Percentiles rank a stretch among this genome's conserved stretches.
Evolutionary conservation across 2,329 filamentous ascomycete species (phyloP).

Genomic region (Microsporum ferrugineum): DNA sequence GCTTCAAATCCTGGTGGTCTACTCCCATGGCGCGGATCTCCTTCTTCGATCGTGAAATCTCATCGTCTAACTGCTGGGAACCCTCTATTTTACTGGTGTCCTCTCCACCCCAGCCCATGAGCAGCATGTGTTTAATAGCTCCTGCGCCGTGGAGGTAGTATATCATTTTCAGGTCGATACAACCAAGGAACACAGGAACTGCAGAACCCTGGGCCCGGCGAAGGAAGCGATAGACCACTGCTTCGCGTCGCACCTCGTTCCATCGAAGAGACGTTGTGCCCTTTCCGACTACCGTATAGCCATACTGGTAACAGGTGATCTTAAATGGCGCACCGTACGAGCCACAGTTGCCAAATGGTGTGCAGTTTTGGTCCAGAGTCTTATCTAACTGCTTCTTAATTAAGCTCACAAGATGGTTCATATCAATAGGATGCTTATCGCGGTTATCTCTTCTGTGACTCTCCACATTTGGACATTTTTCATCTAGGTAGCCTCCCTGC

Average conservation of each 20-base stretch:
- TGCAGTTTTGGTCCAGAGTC: conserved; percentile 9
- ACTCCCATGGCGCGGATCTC: conserved; percentile 7
- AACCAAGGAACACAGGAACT: conserved; percentile 15
- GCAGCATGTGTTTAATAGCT: conserved; percentile 8
- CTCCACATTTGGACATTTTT: conserved; percentile 28
- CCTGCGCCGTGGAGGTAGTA: conserved; percentile 10
- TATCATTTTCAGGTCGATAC: conserved; percentile 7
- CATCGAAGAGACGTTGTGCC: conserved; percentile 8
- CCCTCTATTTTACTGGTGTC: neutral
- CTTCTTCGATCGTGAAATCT: conserved; percentile 2
- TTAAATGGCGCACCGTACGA: conserved; percentile 21
- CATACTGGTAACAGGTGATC: conserved; percentile 19
- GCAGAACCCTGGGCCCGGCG: conserved; percentile 10
- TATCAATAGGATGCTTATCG: conserved; percentile 3
- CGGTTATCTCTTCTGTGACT: conserved; percentile 19
- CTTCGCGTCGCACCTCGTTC: conserved; percentile 11
- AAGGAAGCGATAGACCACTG: conserved; percentile 5
- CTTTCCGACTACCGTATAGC: conserved; percentile 18
- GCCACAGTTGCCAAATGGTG: conserved; percentile 13
- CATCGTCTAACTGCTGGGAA: neutral
- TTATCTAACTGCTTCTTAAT: conserved; percentile 6
- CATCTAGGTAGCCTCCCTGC: conserved; percentile 17
- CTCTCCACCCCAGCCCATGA: conserved; percentile 11
- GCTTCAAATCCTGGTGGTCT: conserved; percentile 3
- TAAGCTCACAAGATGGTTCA: conserved; percentile 8